phyloP scores from a whole-genome alignment of 352 stramenopile species.

The Globisporangium abappressorium region DNA sequence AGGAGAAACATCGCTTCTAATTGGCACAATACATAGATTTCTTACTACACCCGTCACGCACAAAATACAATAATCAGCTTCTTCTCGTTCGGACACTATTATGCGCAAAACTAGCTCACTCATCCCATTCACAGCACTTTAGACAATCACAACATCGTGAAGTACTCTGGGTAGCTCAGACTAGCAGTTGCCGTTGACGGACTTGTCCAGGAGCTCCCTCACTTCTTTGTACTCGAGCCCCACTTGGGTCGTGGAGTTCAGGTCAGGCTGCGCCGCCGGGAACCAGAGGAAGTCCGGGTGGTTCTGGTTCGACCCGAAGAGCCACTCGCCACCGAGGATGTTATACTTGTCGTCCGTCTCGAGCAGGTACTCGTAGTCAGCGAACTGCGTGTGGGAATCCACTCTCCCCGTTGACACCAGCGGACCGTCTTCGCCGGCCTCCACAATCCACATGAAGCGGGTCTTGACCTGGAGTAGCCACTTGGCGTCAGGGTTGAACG shows the following conservation, averaged over 20 bases:
- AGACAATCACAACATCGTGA: background rate
- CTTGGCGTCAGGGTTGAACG: constrained; percentile 58
- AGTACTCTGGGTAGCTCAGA: background rate
- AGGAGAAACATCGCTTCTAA: background rate
- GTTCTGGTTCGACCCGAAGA: constrained; percentile 43
- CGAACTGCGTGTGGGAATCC: constrained; percentile 46
- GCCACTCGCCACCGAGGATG: constrained; percentile 73
- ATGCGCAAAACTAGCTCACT: background rate
- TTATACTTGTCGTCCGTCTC: constrained; percentile 60
- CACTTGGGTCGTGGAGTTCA: constrained; percentile 33
- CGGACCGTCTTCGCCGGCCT: constrained; percentile 46
- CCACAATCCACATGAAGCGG: constrained; percentile 59
- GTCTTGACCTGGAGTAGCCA: constrained; percentile 54
- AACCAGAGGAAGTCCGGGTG: constrained; percentile 79
- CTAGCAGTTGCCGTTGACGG: constrained; percentile 25
- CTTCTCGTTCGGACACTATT: background rate
- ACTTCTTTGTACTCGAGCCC: constrained; percentile 51
- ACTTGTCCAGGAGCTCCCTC: constrained; percentile 38
- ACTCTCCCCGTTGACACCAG: constrained; percentile 44
- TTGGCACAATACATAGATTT: constrained; percentile 13
- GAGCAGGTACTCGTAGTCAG: constrained; percentile 71
- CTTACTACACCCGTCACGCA: constrained; percentile 11
- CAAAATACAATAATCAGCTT: constrained; percentile 4
- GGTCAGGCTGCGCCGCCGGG: constrained; percentile 36
- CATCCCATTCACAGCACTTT: background rate